These are phyloP conservation scores for Gossypioides kirkii DNA, from an alignment of 345 rosid species.

Conservation along the genomic window DNA sequence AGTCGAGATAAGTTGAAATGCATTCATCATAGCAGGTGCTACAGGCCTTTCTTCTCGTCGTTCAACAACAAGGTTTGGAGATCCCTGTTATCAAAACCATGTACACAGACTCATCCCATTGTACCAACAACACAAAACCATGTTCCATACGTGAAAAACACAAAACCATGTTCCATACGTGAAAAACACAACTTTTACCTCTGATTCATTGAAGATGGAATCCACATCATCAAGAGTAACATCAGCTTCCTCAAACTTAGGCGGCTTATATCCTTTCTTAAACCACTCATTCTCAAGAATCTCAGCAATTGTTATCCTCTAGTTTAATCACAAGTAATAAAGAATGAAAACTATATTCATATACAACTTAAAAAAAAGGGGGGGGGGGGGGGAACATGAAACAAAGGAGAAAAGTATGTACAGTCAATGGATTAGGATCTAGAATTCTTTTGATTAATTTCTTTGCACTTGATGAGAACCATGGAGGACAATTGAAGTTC, in stretches of 20 bases:
- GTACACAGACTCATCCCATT: constrained; percentile 7
- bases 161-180: constrained; percentile 2
- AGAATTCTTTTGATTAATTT: constrained; percentile 82
- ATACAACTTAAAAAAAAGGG: constrained; percentile 5
- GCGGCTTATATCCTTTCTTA: constrained; percentile 91
- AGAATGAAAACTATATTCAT: constrained; percentile 1
- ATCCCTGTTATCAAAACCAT: constrained; percentile 43
- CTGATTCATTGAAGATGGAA: constrained; percentile 69
- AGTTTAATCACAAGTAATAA: constrained; percentile 32
- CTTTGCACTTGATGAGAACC: constrained; percentile 96
- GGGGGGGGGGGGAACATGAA: neutral
- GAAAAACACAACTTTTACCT: constrained; percentile 43
- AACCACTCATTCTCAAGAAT: constrained; percentile 95
- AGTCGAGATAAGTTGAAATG: constrained; percentile 93
- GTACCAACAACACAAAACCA: constrained; percentile 4
- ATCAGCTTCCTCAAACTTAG: constrained; percentile 68
- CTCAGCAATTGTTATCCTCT: constrained; percentile 82
- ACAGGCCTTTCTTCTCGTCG: constrained; percentile 62
- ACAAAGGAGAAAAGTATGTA: constrained; percentile 23
- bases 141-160: constrained; percentile 10
- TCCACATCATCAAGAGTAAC: constrained; percentile 82
- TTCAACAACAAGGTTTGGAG: constrained; percentile 81
- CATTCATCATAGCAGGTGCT: constrained; percentile 87
- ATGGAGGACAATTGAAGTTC: constrained; percentile 82
- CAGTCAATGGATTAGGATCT: constrained; percentile 87